Evolutionary conservation across 192 early-diverging fungal species (phyloP), one percentile per base, ranked within the genome.

Genomic region (Helicostylum pulchrum): DNA sequence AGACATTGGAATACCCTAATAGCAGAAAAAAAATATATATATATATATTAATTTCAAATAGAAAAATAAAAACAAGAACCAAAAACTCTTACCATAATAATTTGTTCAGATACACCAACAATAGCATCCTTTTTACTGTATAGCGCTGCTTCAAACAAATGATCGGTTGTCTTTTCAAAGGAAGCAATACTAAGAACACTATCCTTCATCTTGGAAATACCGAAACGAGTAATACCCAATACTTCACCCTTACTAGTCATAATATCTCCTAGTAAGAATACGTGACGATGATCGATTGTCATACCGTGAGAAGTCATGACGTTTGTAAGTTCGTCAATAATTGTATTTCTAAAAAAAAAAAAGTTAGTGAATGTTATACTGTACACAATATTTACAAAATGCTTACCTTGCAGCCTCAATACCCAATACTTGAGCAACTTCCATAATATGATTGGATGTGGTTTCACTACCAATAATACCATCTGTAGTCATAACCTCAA

Each of bases 171-270:
- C 83, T 98, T 99, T 80, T 99, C 98, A 69, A 99, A 99, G 44
- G 95, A 99, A 9, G 96, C 96, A 70, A 99, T 82, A 96, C 98
- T 98, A 67, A 99, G 86, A 12, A 98, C 98, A 73, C 90, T 92
- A 77, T 98, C 96, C 73, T 96, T 97, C 96, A 99, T 99, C 84
- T 99, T 97, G 58, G 95, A 89, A 66, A 99, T 95, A 77, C 98
- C 98, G 73, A 97, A 98, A 20, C 98, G 89, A 42, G 95, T 98
- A 64, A 99, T 97, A 61, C 96, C 98, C 6, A 99, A 78, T 2
- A 99, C 87, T 81, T 99, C 96, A 12, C 98, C 98, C 88, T 97
- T 98, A 73, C 85, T 94, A 0, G 94, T 92, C 96, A 99, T 99
- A 56, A 99, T 85, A 78, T 99, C 98, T 50, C 90, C 95, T 17